A percentile compares a stretch with the other conserved stretches of the same genome.
These are phyloP conservation scores for Clonostachys byssicola DNA, from an alignment of 2,329 filamentous ascomycete genomes.

Conservation along the genomic window DNA sequence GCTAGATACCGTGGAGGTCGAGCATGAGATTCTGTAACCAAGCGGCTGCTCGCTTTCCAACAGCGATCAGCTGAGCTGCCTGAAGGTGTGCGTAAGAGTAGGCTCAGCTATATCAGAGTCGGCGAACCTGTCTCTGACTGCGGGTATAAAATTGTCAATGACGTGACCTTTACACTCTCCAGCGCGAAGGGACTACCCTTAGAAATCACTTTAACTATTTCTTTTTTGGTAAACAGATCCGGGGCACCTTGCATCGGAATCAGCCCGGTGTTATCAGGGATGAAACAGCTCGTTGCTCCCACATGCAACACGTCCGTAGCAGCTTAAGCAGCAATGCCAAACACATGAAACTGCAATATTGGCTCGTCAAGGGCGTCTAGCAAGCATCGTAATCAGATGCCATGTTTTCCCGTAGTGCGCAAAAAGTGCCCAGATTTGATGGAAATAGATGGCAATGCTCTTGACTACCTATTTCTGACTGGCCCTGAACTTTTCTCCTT, in stretches of 20 bases:
- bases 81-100: constrained; percentile 72
- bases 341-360: constrained; percentile 76
- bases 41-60: constrained; percentile 51
- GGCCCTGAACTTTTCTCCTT: too few species aligned
- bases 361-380: constrained; percentile 64
- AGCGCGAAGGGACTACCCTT: constrained; percentile 71
- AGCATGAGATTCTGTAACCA: constrained; percentile 65
- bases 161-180: constrained; percentile 58
- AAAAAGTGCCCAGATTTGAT: too few species aligned
- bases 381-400: constrained; percentile 22
- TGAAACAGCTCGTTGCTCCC: constrained; percentile 50
- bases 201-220: constrained; percentile 73
- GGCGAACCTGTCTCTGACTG: too few species aligned
- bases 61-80: constrained; percentile 47
- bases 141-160: too few species aligned
- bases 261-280: constrained; percentile 74
- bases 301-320: constrained; percentile 82
- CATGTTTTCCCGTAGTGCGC: too few species aligned
- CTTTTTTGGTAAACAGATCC: constrained; percentile 59
- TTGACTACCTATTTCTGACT: too few species aligned
- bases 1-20: constrained; percentile 71
- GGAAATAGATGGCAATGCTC: too few species aligned
- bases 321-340: constrained; percentile 67
- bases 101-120: constrained; percentile 36
- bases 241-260: constrained; percentile 64